Percentiles rank a stretch among this genome's conserved stretches.
phyloP scores from a whole-genome alignment of 176 grass and related monocot species.

The Ampelocalamus luodianensis region DNA sequence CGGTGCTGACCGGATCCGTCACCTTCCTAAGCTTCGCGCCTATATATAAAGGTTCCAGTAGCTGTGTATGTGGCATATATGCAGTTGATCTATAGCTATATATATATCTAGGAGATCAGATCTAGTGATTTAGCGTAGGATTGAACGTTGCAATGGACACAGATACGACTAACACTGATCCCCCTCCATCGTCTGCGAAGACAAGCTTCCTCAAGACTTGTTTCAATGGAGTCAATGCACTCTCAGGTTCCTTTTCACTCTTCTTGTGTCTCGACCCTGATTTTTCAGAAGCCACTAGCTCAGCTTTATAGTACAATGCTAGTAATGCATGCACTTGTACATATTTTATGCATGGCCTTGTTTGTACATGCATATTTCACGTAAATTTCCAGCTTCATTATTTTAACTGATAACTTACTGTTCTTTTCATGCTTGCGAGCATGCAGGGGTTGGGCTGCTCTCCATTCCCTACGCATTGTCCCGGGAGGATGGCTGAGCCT shows the following conservation, averaged over 20 bases:
- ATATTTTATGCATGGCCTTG: too few relatives aligned
- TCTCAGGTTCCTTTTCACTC: slow-evolving; percentile 39
- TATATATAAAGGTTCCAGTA: slow-evolving; percentile 4
- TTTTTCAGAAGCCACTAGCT: not conserved
- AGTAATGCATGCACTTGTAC: too few relatives aligned
- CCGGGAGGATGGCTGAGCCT: slow-evolving; percentile 60
- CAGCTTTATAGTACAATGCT: not conserved
- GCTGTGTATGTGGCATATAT: not conserved
- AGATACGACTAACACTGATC: not conserved
- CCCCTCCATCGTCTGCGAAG: not conserved
- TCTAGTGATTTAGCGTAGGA: too few relatives aligned
- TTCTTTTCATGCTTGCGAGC: not conserved
- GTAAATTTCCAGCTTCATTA: too few relatives aligned
- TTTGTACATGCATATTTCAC: too few relatives aligned
- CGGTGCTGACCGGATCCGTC: not conserved
- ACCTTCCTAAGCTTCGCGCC: not conserved
- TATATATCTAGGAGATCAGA: too few relatives aligned
- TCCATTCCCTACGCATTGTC: slow-evolving; percentile 60
- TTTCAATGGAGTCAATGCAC: slow-evolving; percentile 57
- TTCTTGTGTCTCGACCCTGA: not conserved
- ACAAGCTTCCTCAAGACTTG: slow-evolving; percentile 55
- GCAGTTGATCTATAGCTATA: not conserved
- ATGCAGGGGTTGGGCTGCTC: slow-evolving; percentile 61
- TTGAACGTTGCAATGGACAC: not conserved
- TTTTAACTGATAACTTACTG: too few relatives aligned